Evolutionary conservation across 805 yeast species (phyloP).

Genomic region (Saccharomyces eubayanus): DNA sequence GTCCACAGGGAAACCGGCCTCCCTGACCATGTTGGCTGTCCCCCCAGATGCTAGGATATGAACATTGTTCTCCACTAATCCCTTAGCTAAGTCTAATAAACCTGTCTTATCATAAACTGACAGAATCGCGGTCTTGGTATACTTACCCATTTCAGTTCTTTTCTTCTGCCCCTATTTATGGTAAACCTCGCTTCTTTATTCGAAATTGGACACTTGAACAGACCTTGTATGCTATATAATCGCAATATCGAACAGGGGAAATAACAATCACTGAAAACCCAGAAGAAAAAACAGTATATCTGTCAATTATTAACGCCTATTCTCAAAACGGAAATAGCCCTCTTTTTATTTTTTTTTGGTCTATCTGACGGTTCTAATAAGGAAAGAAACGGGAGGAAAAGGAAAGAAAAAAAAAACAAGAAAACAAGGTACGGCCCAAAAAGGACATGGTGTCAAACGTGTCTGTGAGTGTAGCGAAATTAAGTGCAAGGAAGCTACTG

Average conservation of each 20-base stretch:
- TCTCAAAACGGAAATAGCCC: neutral
- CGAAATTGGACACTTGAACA: neutral
- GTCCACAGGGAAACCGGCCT: conserved; percentile 96
- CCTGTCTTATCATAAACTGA: conserved; percentile 98
- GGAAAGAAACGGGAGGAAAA: neutral
- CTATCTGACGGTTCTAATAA: neutral
- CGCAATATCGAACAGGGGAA: neutral
- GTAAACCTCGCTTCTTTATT: neutral
- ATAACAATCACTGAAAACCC: neutral
- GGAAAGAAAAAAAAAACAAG: neutral
- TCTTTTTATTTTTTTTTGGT: neutral
- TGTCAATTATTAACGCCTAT: neutral
- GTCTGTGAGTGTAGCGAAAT: neutral
- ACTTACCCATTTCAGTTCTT: conserved; percentile 14
- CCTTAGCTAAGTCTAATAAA: conserved; percentile 89
- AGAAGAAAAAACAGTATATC: neutral
- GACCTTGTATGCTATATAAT: neutral
- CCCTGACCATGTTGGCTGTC: conserved; percentile 87
- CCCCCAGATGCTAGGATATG: conserved; percentile 96
- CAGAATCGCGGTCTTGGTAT: conserved; percentile 80
- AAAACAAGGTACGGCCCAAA: neutral
- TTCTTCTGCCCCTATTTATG: neutral
- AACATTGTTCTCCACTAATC: conserved; percentile 78
- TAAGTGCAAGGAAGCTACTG: neutral
- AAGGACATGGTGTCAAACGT: neutral